Conservation (phyloP, 257 asterid species). For the Anisodus acutangulus region DNA sequence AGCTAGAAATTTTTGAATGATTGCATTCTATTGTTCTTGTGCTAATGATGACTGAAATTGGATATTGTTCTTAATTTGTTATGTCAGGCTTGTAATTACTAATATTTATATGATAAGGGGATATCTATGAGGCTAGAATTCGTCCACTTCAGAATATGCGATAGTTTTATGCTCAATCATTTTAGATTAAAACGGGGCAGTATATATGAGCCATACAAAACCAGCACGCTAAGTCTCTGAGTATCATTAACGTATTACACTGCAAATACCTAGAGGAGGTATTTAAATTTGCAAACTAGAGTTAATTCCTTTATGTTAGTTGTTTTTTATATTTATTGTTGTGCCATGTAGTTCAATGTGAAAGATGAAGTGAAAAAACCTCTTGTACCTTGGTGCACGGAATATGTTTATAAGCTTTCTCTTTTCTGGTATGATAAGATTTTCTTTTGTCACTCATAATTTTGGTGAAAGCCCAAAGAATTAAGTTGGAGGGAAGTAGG, state of each 20-base stretch:
- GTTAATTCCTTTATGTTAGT: not conserved
- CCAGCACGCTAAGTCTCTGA: not conserved
- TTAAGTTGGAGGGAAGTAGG: not conserved
- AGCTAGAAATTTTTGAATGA: constrained; percentile 60
- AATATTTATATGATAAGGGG: not conserved
- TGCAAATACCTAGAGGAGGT: not conserved
- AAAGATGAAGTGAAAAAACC: not conserved
- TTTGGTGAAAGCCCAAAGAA: not conserved
- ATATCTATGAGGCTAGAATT: constrained; percentile 18
- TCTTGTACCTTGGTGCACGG: not conserved
- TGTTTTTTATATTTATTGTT: not conserved
- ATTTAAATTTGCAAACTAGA: not conserved
- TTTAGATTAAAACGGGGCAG: not conserved
- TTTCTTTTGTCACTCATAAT: not conserved
- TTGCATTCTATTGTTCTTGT: not conserved
- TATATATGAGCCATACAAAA: not conserved
- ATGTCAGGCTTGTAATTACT: not conserved
- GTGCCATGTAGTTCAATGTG: not conserved
- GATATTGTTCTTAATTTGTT: constrained; percentile 18
- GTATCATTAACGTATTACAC: not conserved
- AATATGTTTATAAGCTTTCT: not conserved
- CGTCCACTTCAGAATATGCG: not conserved
- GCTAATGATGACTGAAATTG: not conserved
- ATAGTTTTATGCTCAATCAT: not conserved
- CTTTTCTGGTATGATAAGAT: constrained; percentile 19